phyloP scores from a whole-genome alignment of 352 stramenopile genomes.

The Globisporangium cederbergense region DNA sequence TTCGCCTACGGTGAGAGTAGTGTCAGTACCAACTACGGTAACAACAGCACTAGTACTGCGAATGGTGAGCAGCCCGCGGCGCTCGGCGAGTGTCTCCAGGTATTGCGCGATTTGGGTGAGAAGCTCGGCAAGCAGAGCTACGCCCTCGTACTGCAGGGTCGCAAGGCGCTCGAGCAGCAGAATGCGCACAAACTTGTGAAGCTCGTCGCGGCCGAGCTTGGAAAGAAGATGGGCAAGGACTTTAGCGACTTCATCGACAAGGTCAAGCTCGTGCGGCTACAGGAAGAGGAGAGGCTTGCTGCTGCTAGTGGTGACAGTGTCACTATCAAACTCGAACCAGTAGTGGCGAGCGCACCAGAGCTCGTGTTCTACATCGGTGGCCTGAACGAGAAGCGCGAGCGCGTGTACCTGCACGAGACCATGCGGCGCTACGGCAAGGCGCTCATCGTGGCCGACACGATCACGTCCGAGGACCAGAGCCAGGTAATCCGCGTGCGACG shows the following conservation, averaged over 20 bases:
- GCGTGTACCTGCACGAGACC: constrained; percentile 89
- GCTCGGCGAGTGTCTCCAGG: constrained; percentile 13
- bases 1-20: constrained; percentile 20
- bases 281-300: constrained; percentile 18
- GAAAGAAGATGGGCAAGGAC: constrained; percentile 63
- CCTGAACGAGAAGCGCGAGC: constrained; percentile 84
- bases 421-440: constrained; percentile 80
- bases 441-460: constrained; percentile 82
- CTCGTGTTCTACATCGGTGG: constrained; percentile 74
- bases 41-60: background rate
- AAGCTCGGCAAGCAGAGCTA: constrained; percentile 12
- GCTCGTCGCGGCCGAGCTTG: constrained; percentile 53
- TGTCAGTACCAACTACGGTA: background rate
- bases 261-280: constrained; percentile 38
- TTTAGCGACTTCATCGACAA: constrained; percentile 72
- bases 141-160: constrained; percentile 19
- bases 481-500: constrained; percentile 72
- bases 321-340: constrained; percentile 2
- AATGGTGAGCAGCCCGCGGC: background rate
- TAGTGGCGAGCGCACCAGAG: constrained; percentile 4
- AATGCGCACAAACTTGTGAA: constrained; percentile 48
- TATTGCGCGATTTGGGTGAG: constrained; percentile 21
- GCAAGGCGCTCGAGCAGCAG: constrained; percentile 36
- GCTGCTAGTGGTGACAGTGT: background rate
- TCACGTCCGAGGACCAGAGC: constrained; percentile 78